Base-by-base conservation (phyloP, 2,329 filamentous ascomycete species). In the Anthostomella pinea region DNA sequence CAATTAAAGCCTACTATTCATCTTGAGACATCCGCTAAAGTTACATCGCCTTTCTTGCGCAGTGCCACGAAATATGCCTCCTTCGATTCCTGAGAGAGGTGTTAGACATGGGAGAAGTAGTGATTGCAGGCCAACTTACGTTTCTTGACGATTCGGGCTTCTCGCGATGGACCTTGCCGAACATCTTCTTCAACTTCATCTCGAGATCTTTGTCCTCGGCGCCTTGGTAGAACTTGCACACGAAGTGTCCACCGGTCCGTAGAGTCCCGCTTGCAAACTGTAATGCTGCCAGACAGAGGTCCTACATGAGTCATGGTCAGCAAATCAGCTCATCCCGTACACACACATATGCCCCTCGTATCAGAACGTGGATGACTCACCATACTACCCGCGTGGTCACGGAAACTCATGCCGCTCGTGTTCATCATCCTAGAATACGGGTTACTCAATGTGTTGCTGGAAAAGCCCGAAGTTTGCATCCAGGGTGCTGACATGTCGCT, bases 401-500 rank as follows among this genome's bases (percentile, higher is more conserved):
- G 80, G 59, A 95, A 93, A 14, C 67, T 66, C 56, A 87, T 85
- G 38, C 93, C 93, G 67, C 86, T 95, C 54, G 91, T 96, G 67
- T 98, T 98, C 89, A 96, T 95, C 84, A 98, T 85, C 93, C 93
- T 98, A 76, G 69, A 64, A 81, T 94, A 93, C 49, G 89, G 88
- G 79, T 93, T 85, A 91, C 83, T 95, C 79, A 96, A 77, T 72
- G 83, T 95, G 70, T 80, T 88, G 71, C 85, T 83, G 70, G 79
- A 83, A 70, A 86, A 89, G 58, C 83, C 84, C 57, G 75, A 73
- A 35, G 78, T 85, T 70, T 87, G 85, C 56, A 81, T 74, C 89
- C 89, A 96, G 84, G 93, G 90, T 75, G 76, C 91, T 79, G 83
- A 98, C 93, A 98, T 98, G 77, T 98, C 93, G 80, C 88, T 95